phyloP scores from a whole-genome alignment of 495 filamentous ascomycete species.

The Bathelium albidoporum region DNA sequence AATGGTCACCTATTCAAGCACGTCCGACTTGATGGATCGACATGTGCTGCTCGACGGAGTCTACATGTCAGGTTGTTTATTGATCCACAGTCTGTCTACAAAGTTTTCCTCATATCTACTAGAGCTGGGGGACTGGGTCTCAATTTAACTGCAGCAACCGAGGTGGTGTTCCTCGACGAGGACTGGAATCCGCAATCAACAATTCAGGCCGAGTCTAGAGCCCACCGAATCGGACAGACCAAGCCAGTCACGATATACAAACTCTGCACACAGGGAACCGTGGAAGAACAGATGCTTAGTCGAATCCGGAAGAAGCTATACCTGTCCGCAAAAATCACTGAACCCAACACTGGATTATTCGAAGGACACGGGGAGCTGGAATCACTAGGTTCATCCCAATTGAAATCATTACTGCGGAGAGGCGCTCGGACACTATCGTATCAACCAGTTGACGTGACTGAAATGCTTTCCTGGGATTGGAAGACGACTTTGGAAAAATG shows the following conservation, averaged over 20 bases:
- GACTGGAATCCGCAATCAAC: slow-evolving; percentile 60
- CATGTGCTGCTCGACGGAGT: slow-evolving; percentile 43
- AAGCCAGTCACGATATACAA: slow-evolving; percentile 50
- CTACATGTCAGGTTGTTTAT: slow-evolving; percentile 52
- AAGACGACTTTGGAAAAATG: slow-evolving; percentile 46
- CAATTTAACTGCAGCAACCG: slow-evolving; percentile 49
- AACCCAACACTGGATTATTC: slow-evolving; percentile 26
- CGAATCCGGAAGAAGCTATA: slow-evolving; percentile 59
- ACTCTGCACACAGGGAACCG: slow-evolving; percentile 48
- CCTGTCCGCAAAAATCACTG: slow-evolving; percentile 51
- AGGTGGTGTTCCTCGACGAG: slow-evolving; percentile 54
- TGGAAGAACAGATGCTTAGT: slow-evolving; percentile 55
- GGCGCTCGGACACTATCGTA: slow-evolving; percentile 46
- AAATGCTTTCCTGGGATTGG: slow-evolving; percentile 52
- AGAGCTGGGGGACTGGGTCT: slow-evolving; percentile 55
- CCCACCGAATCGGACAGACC: slow-evolving; percentile 50
- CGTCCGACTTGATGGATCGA: slow-evolving; percentile 49
- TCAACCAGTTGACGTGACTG: slow-evolving; percentile 42
- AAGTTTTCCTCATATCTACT: slow-evolving; percentile 55
- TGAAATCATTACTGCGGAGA: slow-evolving; percentile 48
- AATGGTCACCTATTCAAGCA: slow-evolving; percentile 42
- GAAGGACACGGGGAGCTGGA: background rate
- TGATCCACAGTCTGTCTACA: slow-evolving; percentile 34
- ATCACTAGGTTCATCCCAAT: slow-evolving; percentile 36
- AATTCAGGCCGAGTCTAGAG: slow-evolving; percentile 49